Percentiles rank a stretch among this genome's conserved stretches.
These are phyloP conservation scores for Beauveria sp. DNA, from an alignment of 2,329 filamentous ascomycete genomes.

Conservation along the genomic window DNA sequence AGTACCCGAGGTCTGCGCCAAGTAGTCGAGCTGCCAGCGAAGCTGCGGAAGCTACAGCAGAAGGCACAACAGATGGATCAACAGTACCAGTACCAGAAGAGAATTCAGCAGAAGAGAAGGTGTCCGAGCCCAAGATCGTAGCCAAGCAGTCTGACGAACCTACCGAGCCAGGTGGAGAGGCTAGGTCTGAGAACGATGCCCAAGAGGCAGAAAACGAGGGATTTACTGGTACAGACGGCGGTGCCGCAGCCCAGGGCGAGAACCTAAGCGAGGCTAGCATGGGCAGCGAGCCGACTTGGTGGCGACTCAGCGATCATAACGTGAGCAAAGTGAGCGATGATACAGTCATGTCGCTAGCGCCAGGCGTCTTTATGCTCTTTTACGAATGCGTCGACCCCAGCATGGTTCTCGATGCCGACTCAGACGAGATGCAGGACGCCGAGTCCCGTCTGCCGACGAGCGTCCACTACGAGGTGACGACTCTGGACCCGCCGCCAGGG, in stretches of 20 bases:
- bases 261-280: neutral
- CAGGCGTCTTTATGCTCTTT: constrained; percentile 92
- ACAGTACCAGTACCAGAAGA: neutral
- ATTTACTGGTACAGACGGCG: neutral
- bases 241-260: neutral
- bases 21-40: neutral
- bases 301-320: constrained; percentile 82
- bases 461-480: neutral
- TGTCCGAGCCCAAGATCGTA: no score
- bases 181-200: neutral
- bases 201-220: neutral
- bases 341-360: constrained; percentile 61
- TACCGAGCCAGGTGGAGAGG: neutral
- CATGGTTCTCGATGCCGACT: constrained; percentile 34
- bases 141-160: neutral
- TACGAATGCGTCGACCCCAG: constrained; percentile 67
- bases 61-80: neutral
- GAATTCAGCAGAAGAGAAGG: neutral
- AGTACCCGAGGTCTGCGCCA: constrained; percentile 41
- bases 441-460: neutral
- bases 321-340: constrained; percentile 68
- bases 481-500: neutral
- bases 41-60: neutral
- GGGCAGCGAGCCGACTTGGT: constrained; percentile 39
- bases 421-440: constrained; percentile 14